A percentile compares a stretch with the other conserved stretches of the same genome.
These are phyloP conservation scores for Sonneratia caseolaris DNA, from an alignment of 345 rosid species.

Conservation along the genomic window DNA sequence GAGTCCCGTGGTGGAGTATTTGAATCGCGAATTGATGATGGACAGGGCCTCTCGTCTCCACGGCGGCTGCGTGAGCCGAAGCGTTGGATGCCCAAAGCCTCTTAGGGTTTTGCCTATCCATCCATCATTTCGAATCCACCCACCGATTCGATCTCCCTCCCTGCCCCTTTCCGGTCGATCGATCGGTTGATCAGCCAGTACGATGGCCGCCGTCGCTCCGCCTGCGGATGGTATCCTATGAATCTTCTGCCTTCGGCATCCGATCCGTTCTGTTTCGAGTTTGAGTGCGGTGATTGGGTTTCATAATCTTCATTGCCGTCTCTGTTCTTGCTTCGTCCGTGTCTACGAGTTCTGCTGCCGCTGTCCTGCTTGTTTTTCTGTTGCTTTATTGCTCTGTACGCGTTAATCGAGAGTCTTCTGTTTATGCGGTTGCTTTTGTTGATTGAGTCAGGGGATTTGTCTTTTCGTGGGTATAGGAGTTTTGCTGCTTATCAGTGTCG, in stretches of 20 bases:
- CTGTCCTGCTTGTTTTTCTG: not conserved
- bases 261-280: conserved; percentile 5
- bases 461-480: too few relatives aligned
- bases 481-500: too few relatives aligned
- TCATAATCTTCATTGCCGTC: not conserved
- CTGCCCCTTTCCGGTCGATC: not conserved
- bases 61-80: not conserved
- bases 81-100: not conserved
- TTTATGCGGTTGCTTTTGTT: too few relatives aligned
- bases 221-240: conserved; percentile 74
- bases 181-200: not conserved
- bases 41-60: too few relatives aligned
- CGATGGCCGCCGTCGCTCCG: conserved; percentile 64
- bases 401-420: too few relatives aligned
- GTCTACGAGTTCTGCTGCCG: not conserved
- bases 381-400: too few relatives aligned
- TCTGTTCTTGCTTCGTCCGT: not conserved
- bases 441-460: too few relatives aligned
- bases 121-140: not conserved
- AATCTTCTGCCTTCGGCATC: not conserved
- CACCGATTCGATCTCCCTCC: not conserved
- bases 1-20: too few relatives aligned
- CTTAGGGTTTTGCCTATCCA: conserved; percentile 5
- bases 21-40: too few relatives aligned
- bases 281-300: not conserved